Percentiles rank a stretch among this genome's conserved stretches.
Conservation (phyloP, 345 rosid species). For the Citrus australasica region DNA sequence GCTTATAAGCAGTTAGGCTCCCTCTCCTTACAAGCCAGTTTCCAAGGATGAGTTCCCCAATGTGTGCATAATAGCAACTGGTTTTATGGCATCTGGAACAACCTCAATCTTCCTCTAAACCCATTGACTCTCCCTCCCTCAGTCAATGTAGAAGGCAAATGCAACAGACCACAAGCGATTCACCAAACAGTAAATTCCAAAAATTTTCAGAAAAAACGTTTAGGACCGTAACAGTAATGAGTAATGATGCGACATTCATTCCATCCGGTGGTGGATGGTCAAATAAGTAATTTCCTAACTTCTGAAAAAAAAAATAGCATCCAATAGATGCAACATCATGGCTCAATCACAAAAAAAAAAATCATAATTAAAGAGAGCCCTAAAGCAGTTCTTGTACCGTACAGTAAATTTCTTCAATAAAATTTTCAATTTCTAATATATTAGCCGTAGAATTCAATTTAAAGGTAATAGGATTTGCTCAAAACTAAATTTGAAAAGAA, state of each 20-base stretch:
- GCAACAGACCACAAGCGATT: neutral
- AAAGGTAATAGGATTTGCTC: neutral
- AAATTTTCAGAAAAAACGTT: neutral
- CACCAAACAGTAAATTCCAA: neutral
- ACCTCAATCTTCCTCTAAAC: neutral
- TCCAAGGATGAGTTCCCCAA: too few species aligned
- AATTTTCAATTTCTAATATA: neutral
- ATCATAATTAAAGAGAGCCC: neutral
- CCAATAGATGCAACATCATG: neutral
- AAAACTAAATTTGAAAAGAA: neutral
- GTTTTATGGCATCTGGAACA: neutral
- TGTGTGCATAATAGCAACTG: neutral
- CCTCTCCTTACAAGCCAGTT: too few species aligned
- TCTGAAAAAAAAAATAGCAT: neutral
- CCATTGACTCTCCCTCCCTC: neutral
- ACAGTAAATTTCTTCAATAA: neutral
- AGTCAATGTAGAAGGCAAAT: neutral
- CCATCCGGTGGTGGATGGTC: neutral
- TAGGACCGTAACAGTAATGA: neutral
- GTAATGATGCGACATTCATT: neutral
- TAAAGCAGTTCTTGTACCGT: neutral
- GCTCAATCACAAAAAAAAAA: neutral
- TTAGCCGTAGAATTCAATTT: neutral
- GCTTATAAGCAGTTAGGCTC: too few species aligned
- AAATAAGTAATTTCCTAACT: neutral